Base-by-base conservation (phyloP, 345 rosid species). In the Salix koriyanagi region DNA sequence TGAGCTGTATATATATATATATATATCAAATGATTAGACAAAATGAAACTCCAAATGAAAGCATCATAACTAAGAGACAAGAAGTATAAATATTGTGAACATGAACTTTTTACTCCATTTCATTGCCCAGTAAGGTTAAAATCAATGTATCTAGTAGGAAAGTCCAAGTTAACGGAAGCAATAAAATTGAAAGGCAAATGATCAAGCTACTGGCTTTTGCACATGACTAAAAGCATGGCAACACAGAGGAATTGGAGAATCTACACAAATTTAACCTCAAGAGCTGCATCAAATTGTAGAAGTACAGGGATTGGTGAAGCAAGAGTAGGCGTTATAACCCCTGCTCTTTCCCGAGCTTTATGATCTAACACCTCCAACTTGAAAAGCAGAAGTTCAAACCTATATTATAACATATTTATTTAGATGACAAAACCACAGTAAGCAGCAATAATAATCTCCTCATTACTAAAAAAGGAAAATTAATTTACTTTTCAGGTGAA, bases 301-400 rank as follows among this genome's bases (percentile, higher is more conserved):
- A 91, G 89, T 79, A 92, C 93, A 72, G 95, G 98, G 79, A 94
- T 88, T 15, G 95, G 89, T 75, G 92, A 85, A 76, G 91, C 95
- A 85, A 94, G 90, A 46, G 97, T 89, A 61, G 95, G 88, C 65
- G 95, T 75, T 85, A 96, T 88, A 77, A 92, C 86, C 79, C 99
- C 98, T 72, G 97, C 97, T 88, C 97, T 91, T 85, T 96, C 98
- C 78, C 98, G 87, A 67, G 97, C 92, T 82, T 92, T 96, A 83
- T 94, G 99, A 91, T 94, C 99, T 87, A 94, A 85, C 54, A 93
- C 98, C 88, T 96, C 99, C 75, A 96, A 82, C 83, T 91, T 94
- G 84, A 92, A 96, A 65, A 96, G 74, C 82, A 96, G 87, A 74
- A 71, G 66, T 89, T 96, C 98, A 21, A 96, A 83, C 90, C 99